Evolutionary conservation across 139 green algal genomes (phyloP), one percentile per base, ranked within the genome.

Genomic region (Diplosphaera chodatii): DNA sequence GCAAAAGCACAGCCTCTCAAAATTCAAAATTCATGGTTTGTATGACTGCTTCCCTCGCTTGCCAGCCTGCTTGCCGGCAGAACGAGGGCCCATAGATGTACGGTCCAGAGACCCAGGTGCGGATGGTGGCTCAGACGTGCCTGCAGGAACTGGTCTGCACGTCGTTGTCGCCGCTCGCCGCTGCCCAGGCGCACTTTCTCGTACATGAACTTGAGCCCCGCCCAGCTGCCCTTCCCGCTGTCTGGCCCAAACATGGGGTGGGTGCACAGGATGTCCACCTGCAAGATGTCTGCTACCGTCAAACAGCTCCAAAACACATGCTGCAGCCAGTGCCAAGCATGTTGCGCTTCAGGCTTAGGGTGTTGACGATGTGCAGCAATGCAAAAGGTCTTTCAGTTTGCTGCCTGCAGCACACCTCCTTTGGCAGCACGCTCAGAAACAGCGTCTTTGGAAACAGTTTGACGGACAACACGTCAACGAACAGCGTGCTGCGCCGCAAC

Each of bases 231-330:
- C 65, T 90, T 88, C 20, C 95, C 96, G 59, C 82, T 94, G 82
- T 98, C 92, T 8, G 96, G 96, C 0, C 96, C 96, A 84, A 99
- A 99, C 96, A 99, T 99, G 48, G 96, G 96, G 77, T 99, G 96
- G n/a, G 91, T 96, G 85, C 96, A 99, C 64, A 99, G 78, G 34
- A 99, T 91, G 84, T 99, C 96, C 71, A 98, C 86, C 67, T 91
- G 66, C 23, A 10, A 72, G 64, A 29, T 32, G 32, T 55, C n/a
- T n/a, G n/a, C n/a, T n/a, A n/a, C n/a, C n/a, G n/a, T n/a, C n/a
- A n/a, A n/a, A n/a, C n/a, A n/a, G n/a, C n/a, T n/a, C n/a, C n/a
- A n/a, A n/a, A n/a, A 34, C 23, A 40, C 4, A 33, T 40, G 0
- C 22, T n/a, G n/a, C n/a, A n/a, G n/a, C n/a, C n/a, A n/a, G n/a